phyloP scores from a whole-genome alignment of 225 moss, liverwort and hornwort genomes.

The Anthoceros angustus region DNA sequence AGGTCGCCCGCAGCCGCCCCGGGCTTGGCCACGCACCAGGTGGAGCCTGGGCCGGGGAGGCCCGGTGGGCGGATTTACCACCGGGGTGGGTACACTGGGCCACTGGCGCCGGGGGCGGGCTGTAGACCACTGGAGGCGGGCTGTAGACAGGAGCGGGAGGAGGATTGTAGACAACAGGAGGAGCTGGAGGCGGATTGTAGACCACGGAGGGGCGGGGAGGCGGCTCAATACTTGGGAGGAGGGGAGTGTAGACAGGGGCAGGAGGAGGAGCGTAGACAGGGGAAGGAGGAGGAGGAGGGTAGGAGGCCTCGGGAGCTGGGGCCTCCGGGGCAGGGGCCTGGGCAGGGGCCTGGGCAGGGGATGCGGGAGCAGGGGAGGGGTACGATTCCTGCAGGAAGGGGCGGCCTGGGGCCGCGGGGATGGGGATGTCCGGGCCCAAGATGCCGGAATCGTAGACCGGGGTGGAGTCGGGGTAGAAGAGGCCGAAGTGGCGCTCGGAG shows the following conservation, averaged over 20 bases:
- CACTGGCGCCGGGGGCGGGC: conserved; percentile 5
- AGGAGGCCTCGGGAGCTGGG: conserved; percentile 4
- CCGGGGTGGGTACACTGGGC: background rate
- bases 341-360: conserved; percentile 10
- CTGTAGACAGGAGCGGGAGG: conserved; percentile 9
- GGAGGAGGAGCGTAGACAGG: no score
- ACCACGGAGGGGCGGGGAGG: background rate
- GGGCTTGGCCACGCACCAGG: conserved; percentile 83
- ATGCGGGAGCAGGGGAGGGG: conserved; percentile 5
- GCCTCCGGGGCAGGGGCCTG: conserved; percentile 9
- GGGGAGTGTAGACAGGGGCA: no score
- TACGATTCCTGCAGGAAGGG: conserved; percentile 7
- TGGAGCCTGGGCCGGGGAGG: conserved; percentile 12
- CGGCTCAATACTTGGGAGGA: no score
- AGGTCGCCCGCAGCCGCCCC: conserved; percentile 30
- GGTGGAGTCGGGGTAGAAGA: conserved; percentile 42
- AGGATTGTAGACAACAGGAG: background rate
- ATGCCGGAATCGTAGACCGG: conserved; percentile 53
- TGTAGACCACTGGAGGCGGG: conserved; percentile 5
- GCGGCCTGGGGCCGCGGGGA: background rate
- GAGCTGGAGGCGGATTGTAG: conserved; percentile 5
- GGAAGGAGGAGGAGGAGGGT: conserved; percentile 2
- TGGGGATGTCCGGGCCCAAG: conserved; percentile 11
- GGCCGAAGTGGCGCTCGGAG: conserved; percentile 64
- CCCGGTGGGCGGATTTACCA: background rate